Evolutionary conservation across 345 rosid genomes (phyloP).

Genomic region (Eucalyptus shirleyi): DNA sequence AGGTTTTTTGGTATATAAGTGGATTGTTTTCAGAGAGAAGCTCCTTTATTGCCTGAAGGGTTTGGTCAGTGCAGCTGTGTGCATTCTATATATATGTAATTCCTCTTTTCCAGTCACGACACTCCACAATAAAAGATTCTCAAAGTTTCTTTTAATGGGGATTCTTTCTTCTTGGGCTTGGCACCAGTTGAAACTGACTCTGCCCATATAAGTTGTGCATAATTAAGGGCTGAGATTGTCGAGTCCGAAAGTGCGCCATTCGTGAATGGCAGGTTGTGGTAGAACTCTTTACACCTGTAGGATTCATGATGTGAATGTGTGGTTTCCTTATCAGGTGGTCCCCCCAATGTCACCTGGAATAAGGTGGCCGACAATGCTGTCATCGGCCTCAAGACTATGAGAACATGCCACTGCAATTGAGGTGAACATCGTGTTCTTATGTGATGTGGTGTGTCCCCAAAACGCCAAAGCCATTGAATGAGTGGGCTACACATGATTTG

Average conservation of each 20-base stretch:
- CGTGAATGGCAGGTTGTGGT: neutral
- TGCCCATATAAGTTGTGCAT: neutral
- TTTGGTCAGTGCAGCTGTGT: neutral
- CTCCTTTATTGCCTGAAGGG: slow-evolving; percentile 2
- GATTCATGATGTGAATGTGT: neutral
- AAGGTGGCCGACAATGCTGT: neutral
- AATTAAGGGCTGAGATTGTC: neutral
- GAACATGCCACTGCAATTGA: neutral
- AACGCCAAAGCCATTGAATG: neutral
- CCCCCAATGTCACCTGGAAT: neutral
- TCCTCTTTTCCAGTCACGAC: neutral
- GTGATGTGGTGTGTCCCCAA: neutral
- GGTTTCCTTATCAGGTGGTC: neutral
- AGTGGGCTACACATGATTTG: neutral
- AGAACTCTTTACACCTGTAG: neutral
- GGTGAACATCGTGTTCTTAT: neutral
- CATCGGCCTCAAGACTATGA: neutral
- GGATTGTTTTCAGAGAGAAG: slow-evolving; percentile 10
- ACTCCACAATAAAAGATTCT: neutral
- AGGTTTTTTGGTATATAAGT: slow-evolving; percentile 21
- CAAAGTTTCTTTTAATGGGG: neutral
- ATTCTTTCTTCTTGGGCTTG: neutral
- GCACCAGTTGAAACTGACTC: neutral
- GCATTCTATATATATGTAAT: neutral
- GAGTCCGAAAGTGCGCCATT: neutral